Evolutionary conservation across 1,139 yeast genomes (phyloP), one percentile per base, ranked within the genome.

Genomic region (Spathaspora jeffriesii): DNA sequence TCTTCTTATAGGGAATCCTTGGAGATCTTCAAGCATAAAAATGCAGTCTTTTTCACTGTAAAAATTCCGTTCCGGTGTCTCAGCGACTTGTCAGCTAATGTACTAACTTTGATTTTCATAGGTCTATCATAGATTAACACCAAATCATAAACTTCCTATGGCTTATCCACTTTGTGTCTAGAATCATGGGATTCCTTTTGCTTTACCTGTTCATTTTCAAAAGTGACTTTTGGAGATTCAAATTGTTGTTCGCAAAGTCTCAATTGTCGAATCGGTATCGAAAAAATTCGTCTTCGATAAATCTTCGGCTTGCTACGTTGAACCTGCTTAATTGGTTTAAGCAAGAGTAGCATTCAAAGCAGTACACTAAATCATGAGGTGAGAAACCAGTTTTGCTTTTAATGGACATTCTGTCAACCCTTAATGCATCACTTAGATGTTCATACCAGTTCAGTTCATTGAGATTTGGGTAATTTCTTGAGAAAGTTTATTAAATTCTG

Each of bases 81-180:
- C 25, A 22, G 25, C 9, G 25, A 22, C 25, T 43, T 37, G 11
- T 8, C 20, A 5, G 28, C 21, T n/a, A n/a, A n/a, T 2, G 25
- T 10, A 31, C 30, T 43, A 14, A 38, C 5, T 3, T 15, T 9
- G 22, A 21, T 38, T 17, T 43, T 43, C 13, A 38, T 13, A 3
- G 46, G 39, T 17, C 43, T 11, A 22, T 43, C 46, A 28, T 25
- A 43, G 2, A 39, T 17, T 18, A 43, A 32, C 10, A 43, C 46
- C n/a, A 30, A 20, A 20, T 43, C 46, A 14, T 25, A 31, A 17
- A 22, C 25, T 6, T 43, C 22, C 11, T 38, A 8, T 9, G 25
- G 3, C 8, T 18, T 39, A 4, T 22, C 17, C 3, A 15, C 17
- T n/a, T 43, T 28, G 20, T 39, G 27, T 4, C 14, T 14, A n/a